Conservation (phyloP, 257 asterid species). For the Paraleonurus japonicus region DNA sequence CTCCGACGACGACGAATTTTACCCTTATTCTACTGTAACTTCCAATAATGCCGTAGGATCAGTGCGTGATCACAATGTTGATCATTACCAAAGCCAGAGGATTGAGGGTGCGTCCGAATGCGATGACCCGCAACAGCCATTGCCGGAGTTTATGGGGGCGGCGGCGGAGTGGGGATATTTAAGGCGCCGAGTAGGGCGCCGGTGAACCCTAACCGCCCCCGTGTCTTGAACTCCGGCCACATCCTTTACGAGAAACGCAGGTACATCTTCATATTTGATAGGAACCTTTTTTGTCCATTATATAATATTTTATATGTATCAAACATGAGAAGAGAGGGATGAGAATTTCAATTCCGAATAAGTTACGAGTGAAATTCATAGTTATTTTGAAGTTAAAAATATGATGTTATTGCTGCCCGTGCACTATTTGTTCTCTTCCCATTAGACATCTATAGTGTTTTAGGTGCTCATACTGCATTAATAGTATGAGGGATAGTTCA, state of each 20-base stretch:
- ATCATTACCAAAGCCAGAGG: conserved; percentile 27
- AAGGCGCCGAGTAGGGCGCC: conserved; percentile 68
- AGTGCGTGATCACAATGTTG: conserved; percentile 33
- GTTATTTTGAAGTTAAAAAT: not conserved
- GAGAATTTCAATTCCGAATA: not conserved
- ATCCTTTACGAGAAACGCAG: conserved; percentile 81
- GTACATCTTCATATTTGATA: conserved; percentile 20
- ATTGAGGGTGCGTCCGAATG: conserved; percentile 23
- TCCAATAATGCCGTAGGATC: conserved; percentile 23
- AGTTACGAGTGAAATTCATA: not conserved
- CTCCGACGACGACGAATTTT: conserved; percentile 55
- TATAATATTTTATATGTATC: no score
- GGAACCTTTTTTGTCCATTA: not conserved
- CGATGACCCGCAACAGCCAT: conserved; percentile 41
- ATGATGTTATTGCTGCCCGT: not conserved
- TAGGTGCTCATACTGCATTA: conserved; percentile 3
- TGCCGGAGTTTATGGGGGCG: conserved; percentile 67
- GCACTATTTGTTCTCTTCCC: no score
- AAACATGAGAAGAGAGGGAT: not conserved
- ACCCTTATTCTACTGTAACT: conserved; percentile 51
- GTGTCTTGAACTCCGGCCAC: conserved; percentile 73
- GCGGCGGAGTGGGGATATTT: conserved; percentile 59
- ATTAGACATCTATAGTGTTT: not conserved
- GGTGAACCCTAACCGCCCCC: conserved; percentile 67
- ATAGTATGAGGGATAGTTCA: not conserved